phyloP scores from a whole-genome alignment of 306 rosid species.

The Cicer chorassanicum region DNA sequence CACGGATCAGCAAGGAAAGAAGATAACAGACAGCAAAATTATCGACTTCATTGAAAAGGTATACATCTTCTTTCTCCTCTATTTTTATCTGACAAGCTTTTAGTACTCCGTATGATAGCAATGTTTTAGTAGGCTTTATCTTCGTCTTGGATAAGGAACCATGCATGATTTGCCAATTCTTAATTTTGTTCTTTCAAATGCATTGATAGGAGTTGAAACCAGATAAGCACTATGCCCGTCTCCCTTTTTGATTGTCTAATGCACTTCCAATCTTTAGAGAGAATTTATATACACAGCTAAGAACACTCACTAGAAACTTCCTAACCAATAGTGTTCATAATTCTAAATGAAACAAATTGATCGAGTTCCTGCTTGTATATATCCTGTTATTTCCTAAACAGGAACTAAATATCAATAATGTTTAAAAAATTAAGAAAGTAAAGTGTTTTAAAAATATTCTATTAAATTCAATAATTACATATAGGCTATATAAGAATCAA shows the following conservation, averaged over 20 bases:
- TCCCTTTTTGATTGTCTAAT: conserved; percentile 3
- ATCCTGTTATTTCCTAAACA: background rate
- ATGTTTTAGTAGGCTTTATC: conserved; percentile 11
- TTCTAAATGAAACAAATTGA: conserved; percentile 7
- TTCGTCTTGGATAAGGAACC: conserved; percentile 1
- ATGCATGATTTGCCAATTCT: conserved; percentile 9
- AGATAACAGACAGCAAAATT: conserved; percentile 67
- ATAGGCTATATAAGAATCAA: background rate
- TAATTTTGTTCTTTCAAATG: background rate
- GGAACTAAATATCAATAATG: background rate
- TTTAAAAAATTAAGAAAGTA: background rate
- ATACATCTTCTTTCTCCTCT: conserved; percentile 46
- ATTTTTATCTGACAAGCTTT: conserved; percentile 1
- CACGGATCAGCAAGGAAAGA: conserved; percentile 83
- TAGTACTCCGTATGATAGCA: background rate
- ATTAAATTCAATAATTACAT: conserved; percentile 1
- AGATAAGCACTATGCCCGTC: background rate
- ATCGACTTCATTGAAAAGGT: conserved; percentile 81
- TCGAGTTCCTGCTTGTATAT: background rate
- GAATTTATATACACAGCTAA: conserved; percentile 6
- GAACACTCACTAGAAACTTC: conserved; percentile 10
- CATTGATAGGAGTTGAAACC: background rate
- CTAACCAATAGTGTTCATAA: background rate
- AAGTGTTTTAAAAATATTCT: background rate
- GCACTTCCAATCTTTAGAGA: conserved; percentile 7